Percentiles rank a stretch among this genome's conserved stretches.
Evolutionary conservation across 306 rosid species (phyloP).

Genomic region (Inga leiocalycina): DNA sequence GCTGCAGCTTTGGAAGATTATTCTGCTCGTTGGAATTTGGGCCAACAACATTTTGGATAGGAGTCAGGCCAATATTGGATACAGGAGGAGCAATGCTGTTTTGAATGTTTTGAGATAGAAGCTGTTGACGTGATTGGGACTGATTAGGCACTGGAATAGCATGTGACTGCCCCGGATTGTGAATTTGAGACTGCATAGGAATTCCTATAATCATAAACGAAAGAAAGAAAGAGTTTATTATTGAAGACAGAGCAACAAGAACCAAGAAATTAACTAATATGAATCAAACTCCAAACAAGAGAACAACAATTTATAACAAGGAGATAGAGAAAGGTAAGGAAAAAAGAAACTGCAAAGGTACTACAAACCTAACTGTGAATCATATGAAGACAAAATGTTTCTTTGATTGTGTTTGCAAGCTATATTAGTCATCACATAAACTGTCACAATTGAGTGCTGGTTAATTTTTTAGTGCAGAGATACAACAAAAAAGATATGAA

Average conservation of each 20-base stretch:
- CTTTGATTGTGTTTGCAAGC: neutral
- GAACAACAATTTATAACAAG: neutral
- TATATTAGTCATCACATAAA: neutral
- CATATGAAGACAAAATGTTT: neutral
- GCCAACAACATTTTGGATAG: conserved; percentile 65
- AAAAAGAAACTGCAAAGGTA: neutral
- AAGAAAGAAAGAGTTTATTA: conserved; percentile 8
- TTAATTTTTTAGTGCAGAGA: neutral
- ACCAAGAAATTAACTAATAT: neutral
- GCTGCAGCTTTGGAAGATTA: conserved; percentile 70
- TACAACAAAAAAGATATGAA: neutral
- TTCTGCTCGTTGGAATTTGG: conserved; percentile 68
- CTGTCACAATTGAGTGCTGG: neutral
- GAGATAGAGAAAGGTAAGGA: neutral
- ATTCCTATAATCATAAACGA: conserved; percentile 44
- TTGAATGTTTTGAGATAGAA: conserved; percentile 71
- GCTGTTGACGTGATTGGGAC: conserved; percentile 69
- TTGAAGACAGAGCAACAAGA: conserved; percentile 16
- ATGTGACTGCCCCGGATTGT: conserved; percentile 68
- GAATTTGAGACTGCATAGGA: conserved; percentile 57
- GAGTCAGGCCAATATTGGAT: conserved; percentile 60
- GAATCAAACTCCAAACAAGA: neutral
- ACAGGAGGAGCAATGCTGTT: conserved; percentile 56
- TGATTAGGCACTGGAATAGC: conserved; percentile 60
- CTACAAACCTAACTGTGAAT: neutral